phyloP scores from a whole-genome alignment of 2,329 filamentous ascomycete genomes.

The Neocatenulostroma microsporum region DNA sequence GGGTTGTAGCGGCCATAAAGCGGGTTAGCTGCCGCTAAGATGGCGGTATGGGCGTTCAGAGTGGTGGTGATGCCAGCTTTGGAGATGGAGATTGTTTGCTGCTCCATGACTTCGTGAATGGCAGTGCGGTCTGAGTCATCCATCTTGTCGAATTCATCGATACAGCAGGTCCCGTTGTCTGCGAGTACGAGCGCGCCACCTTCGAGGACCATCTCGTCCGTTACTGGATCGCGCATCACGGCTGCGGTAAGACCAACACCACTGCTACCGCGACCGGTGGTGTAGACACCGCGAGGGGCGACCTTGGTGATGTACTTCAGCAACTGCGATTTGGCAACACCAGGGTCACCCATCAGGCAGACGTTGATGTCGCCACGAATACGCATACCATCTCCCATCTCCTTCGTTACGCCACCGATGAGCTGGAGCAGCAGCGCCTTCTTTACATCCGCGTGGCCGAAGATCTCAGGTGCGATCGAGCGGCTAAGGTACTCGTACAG shows the following conservation, averaged over 20 bases:
- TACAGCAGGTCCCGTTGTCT: conserved; percentile 78
- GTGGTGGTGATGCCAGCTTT: conserved; percentile 95
- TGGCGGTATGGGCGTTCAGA: conserved; percentile 75
- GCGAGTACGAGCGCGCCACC: conserved; percentile 71
- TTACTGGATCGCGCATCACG: conserved; percentile 76
- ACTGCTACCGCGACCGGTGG: conserved; percentile 70
- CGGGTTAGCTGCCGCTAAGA: conserved; percentile 92
- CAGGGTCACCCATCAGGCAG: conserved; percentile 97
- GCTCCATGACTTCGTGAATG: conserved; percentile 84
- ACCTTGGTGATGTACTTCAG: conserved; percentile 99
- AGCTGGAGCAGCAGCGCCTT: conserved; percentile 92
- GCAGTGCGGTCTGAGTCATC: conserved; percentile 74
- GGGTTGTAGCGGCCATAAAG: conserved; percentile 98
- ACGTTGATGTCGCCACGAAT: conserved; percentile 99
- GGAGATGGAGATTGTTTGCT: conserved; percentile 78
- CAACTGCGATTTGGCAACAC: conserved; percentile 97
- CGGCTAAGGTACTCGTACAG: conserved; percentile 93
- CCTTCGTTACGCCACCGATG: conserved; percentile 91
- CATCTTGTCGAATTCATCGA: conserved; percentile 87
- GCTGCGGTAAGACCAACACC: conserved; percentile 76
- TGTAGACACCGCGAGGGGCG: conserved; percentile 83
- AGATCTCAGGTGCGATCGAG: conserved; percentile 96
- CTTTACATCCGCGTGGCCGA: conserved; percentile 92
- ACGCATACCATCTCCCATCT: conserved; percentile 96
- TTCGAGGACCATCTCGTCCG: conserved; percentile 76